A percentile compares a stretch with the other conserved stretches of the same genome.
phyloP scores from a whole-genome alignment of 495 filamentous ascomycete genomes.

The Penicillium egyptiacum region DNA sequence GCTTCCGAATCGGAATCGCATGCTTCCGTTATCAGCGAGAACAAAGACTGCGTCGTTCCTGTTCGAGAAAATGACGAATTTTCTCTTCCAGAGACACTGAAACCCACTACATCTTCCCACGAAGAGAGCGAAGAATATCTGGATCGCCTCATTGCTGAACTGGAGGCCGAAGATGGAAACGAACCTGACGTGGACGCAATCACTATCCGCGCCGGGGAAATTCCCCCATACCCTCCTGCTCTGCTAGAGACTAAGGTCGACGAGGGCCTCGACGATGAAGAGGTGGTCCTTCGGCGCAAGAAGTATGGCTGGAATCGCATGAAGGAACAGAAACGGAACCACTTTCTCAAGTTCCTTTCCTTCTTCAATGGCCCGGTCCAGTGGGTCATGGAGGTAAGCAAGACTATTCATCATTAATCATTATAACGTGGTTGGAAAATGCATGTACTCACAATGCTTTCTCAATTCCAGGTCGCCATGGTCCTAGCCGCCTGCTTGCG shows the following conservation, averaged over 20 bases:
- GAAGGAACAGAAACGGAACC: conserved; percentile 84
- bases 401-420: background rate
- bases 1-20: background rate
- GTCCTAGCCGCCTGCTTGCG: conserved; percentile 72
- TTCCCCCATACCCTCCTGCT: conserved; percentile 59
- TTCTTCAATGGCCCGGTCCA: conserved; percentile 92
- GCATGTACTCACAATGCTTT: background rate
- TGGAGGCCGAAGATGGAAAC: conserved; percentile 74
- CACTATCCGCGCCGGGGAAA: conserved; percentile 28
- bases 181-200: conserved; percentile 58
- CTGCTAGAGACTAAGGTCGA: conserved; percentile 70
- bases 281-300: conserved; percentile 67
- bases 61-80: background rate
- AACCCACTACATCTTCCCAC: background rate
- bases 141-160: conserved; percentile 77
- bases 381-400: conserved; percentile 83
- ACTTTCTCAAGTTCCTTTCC: conserved; percentile 77
- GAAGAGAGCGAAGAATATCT: conserved; percentile 61
- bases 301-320: conserved; percentile 86
- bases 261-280: conserved; percentile 66
- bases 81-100: background rate
- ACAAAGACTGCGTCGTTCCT: background rate
- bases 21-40: background rate
- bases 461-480: conserved; percentile 57
- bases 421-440: background rate